phyloP scores from a whole-genome alignment of 192 early-diverging fungal genomes.

The Podila clonocystis region DNA sequence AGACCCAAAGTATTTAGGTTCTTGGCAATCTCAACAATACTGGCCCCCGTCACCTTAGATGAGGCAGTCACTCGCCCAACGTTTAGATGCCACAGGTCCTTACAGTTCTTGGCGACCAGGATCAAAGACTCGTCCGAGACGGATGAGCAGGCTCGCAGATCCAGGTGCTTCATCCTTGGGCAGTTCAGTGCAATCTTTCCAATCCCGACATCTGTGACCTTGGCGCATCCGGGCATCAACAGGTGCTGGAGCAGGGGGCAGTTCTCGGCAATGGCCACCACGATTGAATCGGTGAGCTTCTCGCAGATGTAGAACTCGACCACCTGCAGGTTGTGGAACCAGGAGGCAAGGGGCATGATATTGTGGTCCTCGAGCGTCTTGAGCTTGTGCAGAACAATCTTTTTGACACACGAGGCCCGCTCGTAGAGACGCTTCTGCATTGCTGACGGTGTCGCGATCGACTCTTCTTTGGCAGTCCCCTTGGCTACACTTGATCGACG shows the following conservation, averaged over 20 bases:
- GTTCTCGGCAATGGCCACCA: conserved; percentile 50
- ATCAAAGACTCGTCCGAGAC: conserved; percentile 55
- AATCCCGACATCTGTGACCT: conserved; percentile 58
- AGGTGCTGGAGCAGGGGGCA: conserved; percentile 51
- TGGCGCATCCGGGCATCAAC: conserved; percentile 60
- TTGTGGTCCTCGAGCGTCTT: conserved; percentile 39
- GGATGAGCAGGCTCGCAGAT: conserved; percentile 59
- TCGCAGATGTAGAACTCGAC: conserved; percentile 68
- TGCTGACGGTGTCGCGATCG: conserved; percentile 20
- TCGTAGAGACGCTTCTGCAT: conserved; percentile 48
- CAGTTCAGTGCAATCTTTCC: conserved; percentile 50
- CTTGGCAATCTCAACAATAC: conserved; percentile 57
- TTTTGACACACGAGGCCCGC: conserved; percentile 26
- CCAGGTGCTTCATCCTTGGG: conserved; percentile 56
- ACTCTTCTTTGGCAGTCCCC: neutral
- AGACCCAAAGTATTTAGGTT: conserved; percentile 57
- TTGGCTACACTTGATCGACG: neutral
- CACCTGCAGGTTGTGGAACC: conserved; percentile 46
- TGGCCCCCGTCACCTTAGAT: conserved; percentile 50
- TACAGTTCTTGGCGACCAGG: conserved; percentile 54
- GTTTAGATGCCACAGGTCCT: conserved; percentile 56
- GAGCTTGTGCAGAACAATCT: conserved; percentile 50
- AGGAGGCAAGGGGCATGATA: conserved; percentile 28
- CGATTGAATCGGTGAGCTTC: conserved; percentile 51
- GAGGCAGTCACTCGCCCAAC: conserved; percentile 59